Conservation (phyloP, 371 early-diverging fungal genomes). For the Mucor racemosus region DNA sequence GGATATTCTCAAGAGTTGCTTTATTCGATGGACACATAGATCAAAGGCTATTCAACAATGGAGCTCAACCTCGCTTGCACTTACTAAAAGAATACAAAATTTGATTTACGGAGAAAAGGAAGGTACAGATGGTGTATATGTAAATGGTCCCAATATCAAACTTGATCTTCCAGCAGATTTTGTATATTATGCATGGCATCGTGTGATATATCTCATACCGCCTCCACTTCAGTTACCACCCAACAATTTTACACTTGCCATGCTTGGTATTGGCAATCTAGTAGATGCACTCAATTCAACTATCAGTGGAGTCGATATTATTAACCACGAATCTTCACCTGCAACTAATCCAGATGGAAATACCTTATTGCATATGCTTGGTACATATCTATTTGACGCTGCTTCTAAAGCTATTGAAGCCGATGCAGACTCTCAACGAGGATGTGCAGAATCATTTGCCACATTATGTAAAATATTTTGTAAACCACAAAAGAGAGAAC, state of each 20-base stretch:
- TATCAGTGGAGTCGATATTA: constrained; percentile 5
- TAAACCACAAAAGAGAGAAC: constrained; percentile 59
- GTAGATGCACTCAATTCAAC: constrained; percentile 60
- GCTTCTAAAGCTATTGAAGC: constrained; percentile 35
- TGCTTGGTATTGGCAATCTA: constrained; percentile 68
- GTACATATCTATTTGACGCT: constrained; percentile 77
- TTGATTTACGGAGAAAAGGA: constrained; percentile 67
- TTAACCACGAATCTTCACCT: neutral
- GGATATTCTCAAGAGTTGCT: constrained; percentile 65
- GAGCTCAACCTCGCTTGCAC: constrained; percentile 63
- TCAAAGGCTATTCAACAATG: constrained; percentile 72
- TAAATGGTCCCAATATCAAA: constrained; percentile 57
- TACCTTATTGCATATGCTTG: constrained; percentile 80
- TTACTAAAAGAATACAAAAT: constrained; percentile 65
- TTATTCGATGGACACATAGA: constrained; percentile 76
- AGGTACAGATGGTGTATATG: constrained; percentile 56
- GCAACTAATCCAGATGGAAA: constrained; percentile 70
- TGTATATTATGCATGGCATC: constrained; percentile 76
- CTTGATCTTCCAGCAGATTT: constrained; percentile 70
- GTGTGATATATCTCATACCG: constrained; percentile 68
- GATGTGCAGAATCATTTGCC: constrained; percentile 73
- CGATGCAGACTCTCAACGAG: constrained; percentile 51
- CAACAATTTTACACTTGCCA: constrained; percentile 68
- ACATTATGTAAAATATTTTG: constrained; percentile 76
- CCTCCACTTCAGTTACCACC: constrained; percentile 66